phyloP scores from a whole-genome alignment of 1,139 yeast species.

The Protomyces arabidopsidicola region DNA sequence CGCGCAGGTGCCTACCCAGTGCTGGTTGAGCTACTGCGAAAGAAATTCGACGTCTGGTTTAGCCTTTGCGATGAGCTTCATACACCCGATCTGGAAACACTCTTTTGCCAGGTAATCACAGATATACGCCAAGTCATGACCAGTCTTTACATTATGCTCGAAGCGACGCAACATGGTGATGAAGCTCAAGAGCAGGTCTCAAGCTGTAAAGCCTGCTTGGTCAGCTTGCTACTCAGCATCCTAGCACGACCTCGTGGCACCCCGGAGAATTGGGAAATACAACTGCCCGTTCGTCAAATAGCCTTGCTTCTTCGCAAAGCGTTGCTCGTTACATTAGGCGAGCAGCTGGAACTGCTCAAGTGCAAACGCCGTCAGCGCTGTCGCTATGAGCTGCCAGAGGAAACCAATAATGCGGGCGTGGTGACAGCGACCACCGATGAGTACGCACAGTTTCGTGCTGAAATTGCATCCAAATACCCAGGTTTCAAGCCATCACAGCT shows the following conservation, averaged over 20 bases:
- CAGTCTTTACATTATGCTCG: constrained; percentile 50
- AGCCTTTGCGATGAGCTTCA: background rate
- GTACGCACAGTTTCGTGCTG: constrained; percentile 72
- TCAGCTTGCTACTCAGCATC: background rate
- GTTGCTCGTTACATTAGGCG: constrained; percentile 64
- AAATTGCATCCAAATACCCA: constrained; percentile 70
- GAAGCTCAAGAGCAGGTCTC: constrained; percentile 32
- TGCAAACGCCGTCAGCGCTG: constrained; percentile 51
- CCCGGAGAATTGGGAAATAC: background rate
- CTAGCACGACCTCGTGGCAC: constrained; percentile 1
- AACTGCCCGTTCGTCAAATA: constrained; percentile 30
- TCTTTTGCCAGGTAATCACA: background rate
- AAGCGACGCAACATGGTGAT: constrained; percentile 38
- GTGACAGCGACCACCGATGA: constrained; percentile 69
- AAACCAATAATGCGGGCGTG: constrained; percentile 34
- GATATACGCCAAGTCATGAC: constrained; percentile 42
- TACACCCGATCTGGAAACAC: background rate
- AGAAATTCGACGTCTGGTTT: background rate
- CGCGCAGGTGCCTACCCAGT: background rate
- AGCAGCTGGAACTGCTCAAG: constrained; percentile 42
- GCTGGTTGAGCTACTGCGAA: background rate
- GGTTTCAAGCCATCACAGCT: constrained; percentile 48
- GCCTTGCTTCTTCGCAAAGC: constrained; percentile 56
- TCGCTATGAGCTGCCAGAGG: constrained; percentile 46
- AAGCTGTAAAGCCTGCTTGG: background rate